Evolutionary conservation across 495 filamentous ascomycete genomes (phyloP).

Genomic region (Penicillium maclennaniae): DNA sequence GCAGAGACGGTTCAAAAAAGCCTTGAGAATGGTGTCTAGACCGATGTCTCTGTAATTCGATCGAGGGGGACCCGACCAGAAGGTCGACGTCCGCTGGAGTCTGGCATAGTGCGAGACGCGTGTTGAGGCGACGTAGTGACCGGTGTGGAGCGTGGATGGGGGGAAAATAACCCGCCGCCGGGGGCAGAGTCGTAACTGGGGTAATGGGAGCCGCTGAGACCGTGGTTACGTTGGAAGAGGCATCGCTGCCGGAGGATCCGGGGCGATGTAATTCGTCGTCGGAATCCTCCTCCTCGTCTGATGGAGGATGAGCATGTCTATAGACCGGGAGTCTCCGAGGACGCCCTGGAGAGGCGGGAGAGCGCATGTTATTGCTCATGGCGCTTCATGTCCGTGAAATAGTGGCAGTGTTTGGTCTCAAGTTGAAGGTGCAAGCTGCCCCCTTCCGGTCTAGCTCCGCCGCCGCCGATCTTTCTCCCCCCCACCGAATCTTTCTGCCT

Average conservation of each 20-base stretch:
- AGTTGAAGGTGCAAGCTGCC: conserved; percentile 12
- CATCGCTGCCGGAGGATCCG: conserved; percentile 51
- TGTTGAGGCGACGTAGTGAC: conserved; percentile 28
- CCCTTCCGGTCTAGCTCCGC: conserved; percentile 15
- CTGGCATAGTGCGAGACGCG: conserved; percentile 34
- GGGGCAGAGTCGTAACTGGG: conserved; percentile 20
- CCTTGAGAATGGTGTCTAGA: conserved; percentile 73
- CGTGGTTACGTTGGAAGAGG: conserved; percentile 50
- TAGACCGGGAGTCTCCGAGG: conserved; percentile 19
- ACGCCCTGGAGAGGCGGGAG: conserved; percentile 31
- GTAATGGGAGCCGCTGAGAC: conserved; percentile 33
- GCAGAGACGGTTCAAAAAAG: conserved; percentile 82
- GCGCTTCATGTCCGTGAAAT: conserved; percentile 7
- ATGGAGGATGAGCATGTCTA: conserved; percentile 21
- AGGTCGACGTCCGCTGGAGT: conserved; percentile 29
- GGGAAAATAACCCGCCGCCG: conserved; percentile 31
- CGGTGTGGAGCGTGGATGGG: conserved; percentile 35
- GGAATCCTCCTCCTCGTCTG: conserved; percentile 24
- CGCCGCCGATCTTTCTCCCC: conserved; percentile 12
- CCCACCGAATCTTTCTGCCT: not conserved
- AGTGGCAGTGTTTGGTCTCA: conserved; percentile 3
- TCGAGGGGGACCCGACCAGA: conserved; percentile 38
- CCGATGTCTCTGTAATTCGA: conserved; percentile 41
- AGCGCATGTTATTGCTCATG: conserved; percentile 28
- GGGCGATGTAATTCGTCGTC: conserved; percentile 38